Percentiles rank a stretch among this genome's conserved stretches.
Evolutionary conservation across 345 rosid genomes (phyloP).

Genomic region (Aurinia saxatilis): DNA sequence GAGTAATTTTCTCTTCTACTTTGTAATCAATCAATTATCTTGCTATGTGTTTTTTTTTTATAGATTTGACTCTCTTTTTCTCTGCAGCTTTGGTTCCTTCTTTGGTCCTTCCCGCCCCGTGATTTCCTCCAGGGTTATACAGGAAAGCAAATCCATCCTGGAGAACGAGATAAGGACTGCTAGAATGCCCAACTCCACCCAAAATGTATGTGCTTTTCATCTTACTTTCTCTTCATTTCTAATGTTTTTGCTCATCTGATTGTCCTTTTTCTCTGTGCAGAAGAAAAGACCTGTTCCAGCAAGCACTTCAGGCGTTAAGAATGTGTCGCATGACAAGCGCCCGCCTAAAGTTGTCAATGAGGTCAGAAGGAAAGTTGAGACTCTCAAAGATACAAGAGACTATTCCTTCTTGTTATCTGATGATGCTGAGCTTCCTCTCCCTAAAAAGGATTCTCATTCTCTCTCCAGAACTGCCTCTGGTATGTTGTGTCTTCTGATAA

Average conservation of each 20-base stretch:
- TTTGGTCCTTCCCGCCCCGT: constrained; percentile 93
- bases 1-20: constrained; percentile 28
- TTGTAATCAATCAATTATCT: too few relatives aligned
- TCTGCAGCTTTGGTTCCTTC: constrained; percentile 83
- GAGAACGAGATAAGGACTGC: constrained; percentile 58
- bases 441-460: constrained; percentile 40
- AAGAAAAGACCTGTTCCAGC: constrained; percentile 43
- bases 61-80: neutral
- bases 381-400: constrained; percentile 72
- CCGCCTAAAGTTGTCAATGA: constrained; percentile 43
- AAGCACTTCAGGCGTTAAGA: constrained; percentile 30
- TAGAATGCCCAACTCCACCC: constrained; percentile 26
- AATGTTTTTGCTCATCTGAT: neutral
- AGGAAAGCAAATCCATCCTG: constrained; percentile 87
- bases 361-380: constrained; percentile 52
- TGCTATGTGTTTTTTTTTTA: too few relatives aligned
- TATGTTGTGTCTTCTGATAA: constrained; percentile 30
- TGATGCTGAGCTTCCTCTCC: constrained; percentile 61
- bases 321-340: constrained; percentile 22
- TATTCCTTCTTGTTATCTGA: constrained; percentile 82
- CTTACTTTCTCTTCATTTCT: neutral
- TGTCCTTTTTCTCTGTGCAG: constrained; percentile 34
- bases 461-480: constrained; percentile 46
- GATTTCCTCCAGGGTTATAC: constrained; percentile 85
- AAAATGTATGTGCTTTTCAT: constrained; percentile 35